Percentiles rank a stretch among this genome's conserved stretches.
These are phyloP conservation scores for Pyrenula massariospora DNA, from an alignment of 495 filamentous ascomycete genomes.

Conservation along the genomic window DNA sequence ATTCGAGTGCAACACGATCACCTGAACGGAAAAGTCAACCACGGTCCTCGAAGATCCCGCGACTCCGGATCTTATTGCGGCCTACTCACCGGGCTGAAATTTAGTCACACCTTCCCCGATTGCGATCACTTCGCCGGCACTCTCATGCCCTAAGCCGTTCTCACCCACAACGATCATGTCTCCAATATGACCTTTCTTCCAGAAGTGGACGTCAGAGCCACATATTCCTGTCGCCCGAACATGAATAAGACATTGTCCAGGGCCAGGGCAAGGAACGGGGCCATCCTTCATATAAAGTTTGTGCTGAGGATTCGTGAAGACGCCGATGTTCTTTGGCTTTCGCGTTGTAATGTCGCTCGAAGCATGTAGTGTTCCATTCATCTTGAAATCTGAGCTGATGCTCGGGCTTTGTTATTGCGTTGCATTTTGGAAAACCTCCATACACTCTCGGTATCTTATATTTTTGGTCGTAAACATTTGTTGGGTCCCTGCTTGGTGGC, in stretches of 20 bases:
- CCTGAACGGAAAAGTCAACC: conserved; percentile 21
- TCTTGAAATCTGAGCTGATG: no score
- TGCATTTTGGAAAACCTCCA: no score
- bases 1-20: conserved; percentile 65
- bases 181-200: conserved; percentile 67
- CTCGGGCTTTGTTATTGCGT: no score
- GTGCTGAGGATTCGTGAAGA: conserved; percentile 68
- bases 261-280: no score
- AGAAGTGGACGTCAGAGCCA: conserved; percentile 67
- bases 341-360: no score
- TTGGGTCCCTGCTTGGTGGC: no score
- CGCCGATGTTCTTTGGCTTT: no score
- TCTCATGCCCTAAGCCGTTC: conserved; percentile 69
- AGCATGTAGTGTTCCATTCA: no score
- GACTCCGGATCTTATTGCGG: no score
- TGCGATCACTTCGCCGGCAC: conserved; percentile 53
- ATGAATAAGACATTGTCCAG: no score
- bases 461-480: no score
- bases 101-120: conserved; percentile 37
- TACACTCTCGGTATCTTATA: no score
- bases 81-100: conserved; percentile 21
- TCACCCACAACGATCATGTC: conserved; percentile 56
- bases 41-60: neutral
- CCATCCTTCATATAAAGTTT: conserved; percentile 63
- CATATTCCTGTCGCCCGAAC: conserved; percentile 40